These are phyloP conservation scores for Toxicodendron radicans DNA, from an alignment of 345 rosid species.

Conservation along the genomic window DNA sequence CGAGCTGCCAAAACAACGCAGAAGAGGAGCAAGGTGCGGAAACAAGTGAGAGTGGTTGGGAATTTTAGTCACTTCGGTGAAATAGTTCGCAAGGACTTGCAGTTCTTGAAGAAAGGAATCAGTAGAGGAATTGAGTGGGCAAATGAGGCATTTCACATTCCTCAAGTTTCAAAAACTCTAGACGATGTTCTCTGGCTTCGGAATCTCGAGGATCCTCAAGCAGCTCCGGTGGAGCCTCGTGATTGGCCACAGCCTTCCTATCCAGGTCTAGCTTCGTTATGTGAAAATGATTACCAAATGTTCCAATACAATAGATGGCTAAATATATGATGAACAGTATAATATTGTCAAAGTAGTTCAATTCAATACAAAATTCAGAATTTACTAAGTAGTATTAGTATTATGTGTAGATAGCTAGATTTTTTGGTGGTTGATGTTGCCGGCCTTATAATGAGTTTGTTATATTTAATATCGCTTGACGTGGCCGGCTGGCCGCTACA, in stretches of 20 bases:
- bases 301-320: too few species aligned
- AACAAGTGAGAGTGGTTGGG: slow-evolving; percentile 34
- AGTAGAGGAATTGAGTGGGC: slow-evolving; percentile 75
- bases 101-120: slow-evolving; percentile 54
- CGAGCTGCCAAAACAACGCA: slow-evolving; percentile 26
- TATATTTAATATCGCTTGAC: too few species aligned
- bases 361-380: too few species aligned
- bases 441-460: too few species aligned
- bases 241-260: slow-evolving; percentile 76
- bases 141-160: slow-evolving; percentile 55
- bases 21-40: slow-evolving; percentile 31
- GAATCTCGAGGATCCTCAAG: slow-evolving; percentile 59
- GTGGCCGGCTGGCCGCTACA: too few species aligned
- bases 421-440: too few species aligned
- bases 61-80: slow-evolving; percentile 63
- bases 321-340: too few species aligned
- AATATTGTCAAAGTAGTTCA: too few species aligned
- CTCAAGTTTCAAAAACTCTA: slow-evolving; percentile 53
- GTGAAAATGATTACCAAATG: too few species aligned
- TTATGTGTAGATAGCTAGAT: too few species aligned
- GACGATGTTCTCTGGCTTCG: slow-evolving; percentile 80
- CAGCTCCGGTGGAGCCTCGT: slow-evolving; percentile 36
- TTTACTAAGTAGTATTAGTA: too few species aligned
- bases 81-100: slow-evolving; percentile 58
- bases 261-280: slow-evolving; percentile 46